A percentile compares a stretch with the other conserved stretches of the same genome.
Evolutionary conservation across 805 yeast genomes (phyloP).

Genomic region (Brettanomyces sp.): DNA sequence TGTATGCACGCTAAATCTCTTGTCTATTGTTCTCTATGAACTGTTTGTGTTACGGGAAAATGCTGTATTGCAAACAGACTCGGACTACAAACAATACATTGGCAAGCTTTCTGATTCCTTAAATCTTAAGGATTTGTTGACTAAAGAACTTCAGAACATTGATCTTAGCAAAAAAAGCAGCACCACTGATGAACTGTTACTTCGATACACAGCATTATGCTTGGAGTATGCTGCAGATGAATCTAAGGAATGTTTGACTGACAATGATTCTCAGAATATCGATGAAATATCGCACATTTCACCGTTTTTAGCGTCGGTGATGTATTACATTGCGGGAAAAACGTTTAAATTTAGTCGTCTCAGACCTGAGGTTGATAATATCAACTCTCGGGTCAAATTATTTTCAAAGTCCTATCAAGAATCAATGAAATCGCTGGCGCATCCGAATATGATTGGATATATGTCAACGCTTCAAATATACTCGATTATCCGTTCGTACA

Average conservation of each 20-base stretch:
- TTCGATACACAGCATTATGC: not conserved
- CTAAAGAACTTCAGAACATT: constrained; percentile 6
- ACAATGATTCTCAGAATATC: not conserved
- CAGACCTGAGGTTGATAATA: constrained; percentile 10
- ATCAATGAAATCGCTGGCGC: constrained; percentile 3
- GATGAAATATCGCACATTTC: constrained; percentile 2
- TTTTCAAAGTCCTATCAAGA: constrained; percentile 13
- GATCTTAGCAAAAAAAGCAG: not conserved
- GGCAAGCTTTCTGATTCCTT: constrained; percentile 11
- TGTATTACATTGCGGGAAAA: constrained; percentile 15
- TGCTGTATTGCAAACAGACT: constrained; percentile 15
- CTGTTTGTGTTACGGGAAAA: constrained; percentile 9
- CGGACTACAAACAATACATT: constrained; percentile 12
- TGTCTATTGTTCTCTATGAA: constrained; percentile 13
- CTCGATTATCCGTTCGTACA: constrained; percentile 6
- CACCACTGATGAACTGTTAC: not conserved
- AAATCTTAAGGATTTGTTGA: constrained; percentile 11
- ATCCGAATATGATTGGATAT: constrained; percentile 7
- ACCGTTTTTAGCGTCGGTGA: constrained; percentile 19
- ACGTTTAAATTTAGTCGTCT: constrained; percentile 5
- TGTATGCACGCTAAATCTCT: constrained; percentile 16
- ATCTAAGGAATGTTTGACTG: not conserved
- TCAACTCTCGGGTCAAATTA: constrained; percentile 11
- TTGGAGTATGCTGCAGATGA: not conserved
- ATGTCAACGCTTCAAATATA: constrained; percentile 9